Evolutionary conservation across 768 basidiomycete genomes (phyloP), one percentile per base, ranked within the genome.

Genomic region (Lentinula raphanica): DNA sequence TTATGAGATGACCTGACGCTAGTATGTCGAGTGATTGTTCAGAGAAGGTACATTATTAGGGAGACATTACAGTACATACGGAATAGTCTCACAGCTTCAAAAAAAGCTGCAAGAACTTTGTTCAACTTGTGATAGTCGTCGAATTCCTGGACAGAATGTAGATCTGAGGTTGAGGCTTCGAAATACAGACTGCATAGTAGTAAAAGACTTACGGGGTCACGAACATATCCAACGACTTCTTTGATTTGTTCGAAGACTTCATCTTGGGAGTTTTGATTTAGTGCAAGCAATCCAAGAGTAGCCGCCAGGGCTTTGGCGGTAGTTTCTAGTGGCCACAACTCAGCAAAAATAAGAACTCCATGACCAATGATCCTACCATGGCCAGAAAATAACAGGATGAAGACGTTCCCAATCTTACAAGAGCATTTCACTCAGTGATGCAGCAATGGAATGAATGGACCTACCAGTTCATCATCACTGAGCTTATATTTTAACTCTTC

Each of bases 341-440:
- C n/a, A n/a, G n/a, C n/a, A n/a, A n/a, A n/a, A n/a, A n/a, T n/a
- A n/a, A n/a, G n/a, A n/a, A n/a, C n/a, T n/a, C n/a, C 21, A 19
- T 49, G 4, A 8, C 38, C 23, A 38, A 35, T 35, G 7, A 7
- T 60, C 70, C 35, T 59, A 77, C 82, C 84, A 65, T 85, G 81
- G 12, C 85, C 84, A 44, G 84, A 82, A 40, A 85, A 78, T 23
- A 87, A 67, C 64, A 82, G 70, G 11, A 76, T 62, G 60, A 75
- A 84, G 1, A 81, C 64, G 50, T 84, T 84, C 5, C 81, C 82
- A 49, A 82, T 79, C 81, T 81, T n/a, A n/a, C n/a, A n/a, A n/a
- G n/a, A n/a, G n/a, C n/a, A n/a, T n/a, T n/a, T n/a, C n/a, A n/a
- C n/a, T n/a, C n/a, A 21, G 7, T n/a, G 31, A 32, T 17, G 29